Percentiles rank a stretch among this genome's conserved stretches.
phyloP scores from a whole-genome alignment of 1,139 yeast genomes.

The Suhomyces bokatorum region DNA sequence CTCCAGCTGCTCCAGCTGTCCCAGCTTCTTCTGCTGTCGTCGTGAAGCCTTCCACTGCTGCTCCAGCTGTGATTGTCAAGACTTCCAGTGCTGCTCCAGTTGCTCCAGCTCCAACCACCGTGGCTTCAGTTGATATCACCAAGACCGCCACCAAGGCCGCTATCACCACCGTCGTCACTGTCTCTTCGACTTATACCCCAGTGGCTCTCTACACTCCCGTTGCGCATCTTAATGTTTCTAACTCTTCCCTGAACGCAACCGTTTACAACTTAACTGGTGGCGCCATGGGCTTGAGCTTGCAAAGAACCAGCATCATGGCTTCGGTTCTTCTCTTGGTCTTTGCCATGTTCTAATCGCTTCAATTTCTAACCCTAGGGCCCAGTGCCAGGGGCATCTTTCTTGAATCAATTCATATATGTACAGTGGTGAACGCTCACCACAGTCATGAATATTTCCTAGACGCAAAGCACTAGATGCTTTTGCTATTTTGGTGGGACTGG shows the following conservation, averaged over 20 bases:
- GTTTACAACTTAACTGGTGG: conserved; percentile 13
- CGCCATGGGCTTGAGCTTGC: conserved; percentile 8
- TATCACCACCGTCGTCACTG: conserved; percentile 3
- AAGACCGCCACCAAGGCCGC: neutral
- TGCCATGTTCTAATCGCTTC: conserved; percentile 5
- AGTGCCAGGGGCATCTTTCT: neutral
- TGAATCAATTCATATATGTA: neutral
- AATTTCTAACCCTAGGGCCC: neutral
- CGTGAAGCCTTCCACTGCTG: neutral
- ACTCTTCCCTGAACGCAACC: conserved; percentile 2
- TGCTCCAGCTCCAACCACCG: conserved; percentile 6
- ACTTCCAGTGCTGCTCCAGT: conserved; percentile 1
- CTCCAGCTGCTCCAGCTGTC: neutral
- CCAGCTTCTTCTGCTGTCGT: too few relatives aligned
- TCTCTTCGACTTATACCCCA: neutral
- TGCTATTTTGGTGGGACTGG: neutral
- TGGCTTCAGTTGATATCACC: conserved; percentile 4
- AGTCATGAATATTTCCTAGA: neutral
- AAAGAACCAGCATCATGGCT: conserved; percentile 9
- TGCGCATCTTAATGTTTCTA: neutral
- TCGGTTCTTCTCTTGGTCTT: conserved; percentile 5
- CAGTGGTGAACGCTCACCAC: neutral
- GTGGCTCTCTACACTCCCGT: neutral
- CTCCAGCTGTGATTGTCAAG: neutral
- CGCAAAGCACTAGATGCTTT: neutral